Evolutionary conservation across 495 filamentous ascomycete species (phyloP).

Genomic region (Talaromyces liani): DNA sequence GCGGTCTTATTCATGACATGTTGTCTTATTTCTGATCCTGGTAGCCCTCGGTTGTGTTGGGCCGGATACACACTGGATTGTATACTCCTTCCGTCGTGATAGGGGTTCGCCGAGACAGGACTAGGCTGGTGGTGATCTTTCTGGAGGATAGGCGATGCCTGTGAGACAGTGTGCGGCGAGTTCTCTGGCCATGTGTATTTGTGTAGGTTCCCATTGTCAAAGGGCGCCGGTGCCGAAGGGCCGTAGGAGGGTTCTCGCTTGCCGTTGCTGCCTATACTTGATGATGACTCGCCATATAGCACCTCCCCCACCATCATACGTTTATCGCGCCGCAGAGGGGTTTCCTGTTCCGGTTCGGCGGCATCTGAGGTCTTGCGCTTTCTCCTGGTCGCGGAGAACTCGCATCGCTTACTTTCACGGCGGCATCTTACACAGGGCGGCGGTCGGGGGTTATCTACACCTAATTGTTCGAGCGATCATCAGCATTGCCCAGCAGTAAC

Average conservation of each 20-base stretch:
- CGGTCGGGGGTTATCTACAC: slow-evolving; percentile 85
- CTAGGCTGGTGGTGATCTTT: slow-evolving; percentile 18
- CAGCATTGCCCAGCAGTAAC: background rate
- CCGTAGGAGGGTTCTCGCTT: slow-evolving; percentile 19
- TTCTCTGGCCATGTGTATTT: slow-evolving; percentile 28
- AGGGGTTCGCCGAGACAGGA: slow-evolving; percentile 18
- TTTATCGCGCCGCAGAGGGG: slow-evolving; percentile 44
- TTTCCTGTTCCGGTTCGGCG: slow-evolving; percentile 47
- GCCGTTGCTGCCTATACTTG: slow-evolving; percentile 14
- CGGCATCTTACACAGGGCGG: slow-evolving; percentile 92
- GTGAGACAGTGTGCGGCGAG: slow-evolving; percentile 10
- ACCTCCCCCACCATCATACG: slow-evolving; percentile 41
- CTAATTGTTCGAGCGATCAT: slow-evolving; percentile 14
- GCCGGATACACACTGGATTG: slow-evolving; percentile 22
- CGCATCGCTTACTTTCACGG: slow-evolving; percentile 89
- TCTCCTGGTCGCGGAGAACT: slow-evolving; percentile 89
- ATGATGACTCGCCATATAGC: slow-evolving; percentile 21
- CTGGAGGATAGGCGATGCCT: background rate
- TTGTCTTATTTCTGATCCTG: slow-evolving; percentile 28
- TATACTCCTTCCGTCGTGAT: slow-evolving; percentile 23
- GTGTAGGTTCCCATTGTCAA: slow-evolving; percentile 21
- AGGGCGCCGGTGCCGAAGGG: slow-evolving; percentile 17
- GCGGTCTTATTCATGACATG: slow-evolving; percentile 49
- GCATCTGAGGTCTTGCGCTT: slow-evolving; percentile 72
- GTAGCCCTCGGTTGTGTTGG: slow-evolving; percentile 20